Base-by-base conservation (phyloP, 352 stramenopile genomes). In the Globisporangium lucens region DNA sequence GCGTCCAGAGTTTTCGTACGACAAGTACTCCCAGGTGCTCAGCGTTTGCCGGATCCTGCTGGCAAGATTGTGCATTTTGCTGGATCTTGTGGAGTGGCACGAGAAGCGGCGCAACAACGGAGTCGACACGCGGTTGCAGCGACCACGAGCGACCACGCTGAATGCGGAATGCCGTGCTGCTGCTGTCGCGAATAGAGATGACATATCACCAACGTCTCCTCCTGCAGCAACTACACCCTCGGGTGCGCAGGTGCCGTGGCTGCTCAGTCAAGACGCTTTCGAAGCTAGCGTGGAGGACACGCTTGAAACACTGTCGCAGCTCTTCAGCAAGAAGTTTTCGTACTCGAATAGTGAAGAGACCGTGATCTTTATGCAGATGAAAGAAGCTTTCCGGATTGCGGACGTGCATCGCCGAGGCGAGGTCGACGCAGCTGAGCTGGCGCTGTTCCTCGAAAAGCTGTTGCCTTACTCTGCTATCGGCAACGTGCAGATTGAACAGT, bases 1-100 rank as follows among this genome's bases (percentile, higher is more conserved):
- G 82, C 79, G 83, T 56, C 63, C 76, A 13, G 71, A 66, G 47
- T 90, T 90, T 56, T 87, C 78, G 1, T 62, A 67, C n/a, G 69
- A 75, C 47, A 86, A 90, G 71, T 88, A 90, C 62, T 65, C 63
- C 1, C 61, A 77, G 5, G 75, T 88, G 3, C 38, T 87, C 17
- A 61, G 65, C n/a, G 66, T 73, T 4, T 89, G 82, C 65, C 75
- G 78, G 57, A 85, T 74, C 1, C 35, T 93, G 22, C 65, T 91
- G 2, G 75, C 80, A 2, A 79, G 85, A 41, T 69, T 89, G 43
- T 75, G 81, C 8, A 75, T 93, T 55, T 68, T 93, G 29, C 77
- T 84, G 9, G 83, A 91, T 62, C 73, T 93, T 22, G 70, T 87
- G 2, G 75, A 88, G 29, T 93, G 85, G 85, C 79, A 84, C 36